A percentile compares a stretch with the other conserved stretches of the same genome.
Evolutionary conservation across 805 yeast genomes (phyloP).

Genomic region (Cyberlindnera petersonii): DNA sequence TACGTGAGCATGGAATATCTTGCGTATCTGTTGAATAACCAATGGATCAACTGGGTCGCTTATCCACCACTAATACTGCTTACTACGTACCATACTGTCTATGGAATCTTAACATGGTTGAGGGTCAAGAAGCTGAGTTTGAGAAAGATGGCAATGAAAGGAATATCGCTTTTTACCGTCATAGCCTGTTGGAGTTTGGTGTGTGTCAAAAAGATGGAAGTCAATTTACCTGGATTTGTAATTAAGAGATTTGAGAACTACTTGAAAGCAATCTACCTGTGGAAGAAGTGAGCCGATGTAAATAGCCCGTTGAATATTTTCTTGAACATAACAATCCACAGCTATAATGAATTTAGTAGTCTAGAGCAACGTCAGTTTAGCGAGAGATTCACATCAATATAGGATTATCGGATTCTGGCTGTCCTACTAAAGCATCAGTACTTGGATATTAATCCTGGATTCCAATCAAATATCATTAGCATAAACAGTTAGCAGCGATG

Average conservation of each 20-base stretch:
- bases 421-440: too few relatives aligned
- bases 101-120: conserved; percentile 49
- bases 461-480: too few relatives aligned
- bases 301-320: too few relatives aligned
- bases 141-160: conserved; percentile 42
- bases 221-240: conserved; percentile 15
- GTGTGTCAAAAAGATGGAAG: conserved; percentile 8
- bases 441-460: too few relatives aligned
- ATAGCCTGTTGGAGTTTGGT: conserved; percentile 37
- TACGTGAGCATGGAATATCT: conserved; percentile 51
- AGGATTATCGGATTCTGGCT: too few relatives aligned
- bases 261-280: conserved; percentile 12
- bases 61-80: conserved; percentile 35
- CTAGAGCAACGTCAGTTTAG: too few relatives aligned
- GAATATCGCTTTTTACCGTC: conserved; percentile 35
- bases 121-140: conserved; percentile 36
- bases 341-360: too few relatives aligned
- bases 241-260: conserved; percentile 19
- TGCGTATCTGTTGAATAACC: conserved; percentile 33
- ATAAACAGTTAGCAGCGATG: neutral
- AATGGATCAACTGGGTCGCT: conserved; percentile 30
- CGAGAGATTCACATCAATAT: too few relatives aligned
- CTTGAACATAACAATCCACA: too few relatives aligned
- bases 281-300: neutral
- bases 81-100: conserved; percentile 48